A percentile compares a stretch with the other conserved stretches of the same genome.
Evolutionary conservation across 2,329 filamentous ascomycete genomes (phyloP).

Genomic region (Herpotrichia juniperi): DNA sequence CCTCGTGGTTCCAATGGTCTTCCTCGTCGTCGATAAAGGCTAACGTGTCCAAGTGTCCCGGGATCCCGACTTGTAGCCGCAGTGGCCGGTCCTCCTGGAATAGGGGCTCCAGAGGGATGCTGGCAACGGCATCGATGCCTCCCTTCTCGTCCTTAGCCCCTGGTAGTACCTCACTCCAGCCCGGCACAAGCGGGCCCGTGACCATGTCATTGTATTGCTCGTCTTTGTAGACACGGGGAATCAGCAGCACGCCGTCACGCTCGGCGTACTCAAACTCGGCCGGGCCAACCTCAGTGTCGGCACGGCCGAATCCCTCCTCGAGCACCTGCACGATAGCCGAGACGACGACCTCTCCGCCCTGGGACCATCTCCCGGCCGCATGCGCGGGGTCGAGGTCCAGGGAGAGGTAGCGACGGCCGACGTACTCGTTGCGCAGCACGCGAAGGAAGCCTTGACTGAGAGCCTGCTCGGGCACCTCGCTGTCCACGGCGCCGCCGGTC

Average conservation of each 20-base stretch:
- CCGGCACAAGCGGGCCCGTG: background rate
- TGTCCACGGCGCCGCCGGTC: conserved; percentile 6
- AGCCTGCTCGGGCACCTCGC: background rate
- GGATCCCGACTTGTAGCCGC: conserved; percentile 5
- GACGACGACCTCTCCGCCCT: background rate
- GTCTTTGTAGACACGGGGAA: background rate
- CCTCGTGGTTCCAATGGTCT: background rate
- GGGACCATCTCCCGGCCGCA: background rate
- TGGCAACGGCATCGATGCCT: too few relatives aligned
- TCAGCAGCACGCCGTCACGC: background rate
- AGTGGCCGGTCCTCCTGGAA: conserved; percentile 1
- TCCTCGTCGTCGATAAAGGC: conserved; percentile 3
- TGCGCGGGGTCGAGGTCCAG: conserved; percentile 8
- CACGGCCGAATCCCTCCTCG: background rate
- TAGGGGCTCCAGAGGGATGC: background rate
- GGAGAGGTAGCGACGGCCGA: background rate
- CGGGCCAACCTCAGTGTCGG: conserved; percentile 2
- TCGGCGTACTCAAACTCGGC: background rate
- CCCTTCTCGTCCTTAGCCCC: background rate
- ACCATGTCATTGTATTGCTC: background rate
- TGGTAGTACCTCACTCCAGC: background rate
- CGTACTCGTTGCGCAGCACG: conserved; percentile 1
- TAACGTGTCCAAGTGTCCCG: conserved; percentile 11
- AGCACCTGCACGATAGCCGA: conserved; percentile 4
- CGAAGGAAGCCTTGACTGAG: conserved; percentile 4